Conservation (phyloP, 352 stramenopile genomes). For the Pythium periplocum region DNA sequence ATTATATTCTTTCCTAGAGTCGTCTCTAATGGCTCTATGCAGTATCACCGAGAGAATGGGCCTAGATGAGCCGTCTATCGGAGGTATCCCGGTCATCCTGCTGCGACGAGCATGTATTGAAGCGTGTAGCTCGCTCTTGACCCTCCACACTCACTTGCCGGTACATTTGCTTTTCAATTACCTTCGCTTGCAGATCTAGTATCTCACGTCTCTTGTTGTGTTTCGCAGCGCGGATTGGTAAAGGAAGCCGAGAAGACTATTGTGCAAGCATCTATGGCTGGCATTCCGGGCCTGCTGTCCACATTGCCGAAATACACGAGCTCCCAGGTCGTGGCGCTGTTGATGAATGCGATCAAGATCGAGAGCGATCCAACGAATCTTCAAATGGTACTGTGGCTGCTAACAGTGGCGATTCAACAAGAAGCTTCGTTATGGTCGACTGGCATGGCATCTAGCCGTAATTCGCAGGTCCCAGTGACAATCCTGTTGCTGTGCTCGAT, state of each 20-base stretch:
- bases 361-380: slow-evolving; percentile 83
- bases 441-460: slow-evolving; percentile 73
- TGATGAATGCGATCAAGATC: slow-evolving; percentile 80
- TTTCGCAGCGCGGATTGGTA: slow-evolving; percentile 47
- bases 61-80: slow-evolving; percentile 57
- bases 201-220: not conserved
- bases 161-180: slow-evolving; percentile 20
- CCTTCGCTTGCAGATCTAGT: not conserved
- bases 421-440: slow-evolving; percentile 82
- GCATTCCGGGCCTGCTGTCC: slow-evolving; percentile 70
- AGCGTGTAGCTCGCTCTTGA: slow-evolving; percentile 76
- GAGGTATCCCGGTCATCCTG: slow-evolving; percentile 67
- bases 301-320: slow-evolving; percentile 78
- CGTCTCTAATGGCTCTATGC: too few species aligned
- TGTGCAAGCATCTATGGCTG: slow-evolving; percentile 54
- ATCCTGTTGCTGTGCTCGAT: slow-evolving; percentile 83
- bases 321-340: slow-evolving; percentile 77
- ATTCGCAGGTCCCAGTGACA: slow-evolving; percentile 80
- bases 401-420: slow-evolving; percentile 83
- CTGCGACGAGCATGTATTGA: slow-evolving; percentile 73
- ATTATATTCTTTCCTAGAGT: too few species aligned
- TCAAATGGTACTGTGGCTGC: slow-evolving; percentile 87
- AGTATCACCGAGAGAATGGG: slow-evolving; percentile 10
- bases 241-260: slow-evolving; percentile 76
- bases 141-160: slow-evolving; percentile 73